Conservation (phyloP, 345 rosid species). For the Syzygium grande region DNA sequence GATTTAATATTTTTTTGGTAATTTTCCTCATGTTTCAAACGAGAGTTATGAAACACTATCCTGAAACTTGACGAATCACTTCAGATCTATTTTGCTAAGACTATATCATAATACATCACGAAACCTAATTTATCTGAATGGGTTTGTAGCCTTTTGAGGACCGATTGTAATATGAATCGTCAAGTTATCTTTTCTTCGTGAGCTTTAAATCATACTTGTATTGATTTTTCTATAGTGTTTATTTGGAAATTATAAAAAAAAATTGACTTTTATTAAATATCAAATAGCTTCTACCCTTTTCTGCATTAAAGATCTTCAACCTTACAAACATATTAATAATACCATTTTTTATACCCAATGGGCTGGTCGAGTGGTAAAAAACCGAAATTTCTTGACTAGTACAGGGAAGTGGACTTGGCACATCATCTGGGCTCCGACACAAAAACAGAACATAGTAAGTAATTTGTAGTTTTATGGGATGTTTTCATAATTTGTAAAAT, state of each 20-base stretch:
- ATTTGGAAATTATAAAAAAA: too few species aligned
- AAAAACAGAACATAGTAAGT: not conserved
- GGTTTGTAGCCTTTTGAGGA: not conserved
- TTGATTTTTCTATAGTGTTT: too few species aligned
- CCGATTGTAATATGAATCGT: not conserved
- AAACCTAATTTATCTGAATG: too few species aligned
- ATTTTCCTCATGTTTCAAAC: too few species aligned
- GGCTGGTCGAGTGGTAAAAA: not conserved
- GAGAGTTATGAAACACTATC: not conserved
- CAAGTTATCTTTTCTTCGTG: not conserved
- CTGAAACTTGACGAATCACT: not conserved
- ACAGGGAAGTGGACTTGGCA: not conserved
- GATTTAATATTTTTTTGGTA: too few species aligned
- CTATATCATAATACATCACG: not conserved
- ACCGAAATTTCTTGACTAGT: not conserved
- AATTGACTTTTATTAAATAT: too few species aligned
- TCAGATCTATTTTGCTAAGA: not conserved
- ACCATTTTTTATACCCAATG: not conserved
- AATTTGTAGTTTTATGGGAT: not conserved
- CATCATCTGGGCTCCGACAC: not conserved
- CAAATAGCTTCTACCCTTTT: not conserved
- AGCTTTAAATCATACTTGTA: not conserved
- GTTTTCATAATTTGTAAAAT: not conserved
- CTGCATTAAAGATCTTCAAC: not conserved
- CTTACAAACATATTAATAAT: not conserved